Conservation (phyloP, 1,139 yeast species). For the Zygosaccharomyces sapae region DNA sequence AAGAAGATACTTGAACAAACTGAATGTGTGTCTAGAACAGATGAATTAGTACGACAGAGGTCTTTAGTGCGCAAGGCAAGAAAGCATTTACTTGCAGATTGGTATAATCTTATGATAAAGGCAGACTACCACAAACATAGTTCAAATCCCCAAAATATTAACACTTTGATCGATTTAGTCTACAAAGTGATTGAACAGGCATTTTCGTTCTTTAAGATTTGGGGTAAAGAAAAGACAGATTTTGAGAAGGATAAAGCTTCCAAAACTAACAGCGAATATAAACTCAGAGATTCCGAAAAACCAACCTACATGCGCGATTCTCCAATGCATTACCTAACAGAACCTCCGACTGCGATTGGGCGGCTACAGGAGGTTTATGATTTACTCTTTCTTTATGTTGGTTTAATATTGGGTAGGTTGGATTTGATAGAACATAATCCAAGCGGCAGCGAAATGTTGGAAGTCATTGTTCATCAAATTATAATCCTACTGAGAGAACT, state of each 20-base stretch:
- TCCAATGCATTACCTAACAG: slow-evolving; percentile 36
- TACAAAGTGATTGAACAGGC: slow-evolving; percentile 76
- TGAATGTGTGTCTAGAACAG: slow-evolving; percentile 82
- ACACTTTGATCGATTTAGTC: slow-evolving; percentile 65
- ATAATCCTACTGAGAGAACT: slow-evolving; percentile 61
- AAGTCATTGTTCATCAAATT: slow-evolving; percentile 62
- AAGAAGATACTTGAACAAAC: slow-evolving; percentile 69
- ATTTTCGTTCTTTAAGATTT: slow-evolving; percentile 63
- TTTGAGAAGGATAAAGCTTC: slow-evolving; percentile 29
- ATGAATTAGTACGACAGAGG: slow-evolving; percentile 66
- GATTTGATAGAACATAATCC: slow-evolving; percentile 72
- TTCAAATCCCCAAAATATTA: slow-evolving; percentile 59
- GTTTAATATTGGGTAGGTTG: slow-evolving; percentile 64
- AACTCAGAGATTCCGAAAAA: slow-evolving; percentile 8
- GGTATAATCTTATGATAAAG: slow-evolving; percentile 82
- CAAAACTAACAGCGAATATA: slow-evolving; percentile 7
- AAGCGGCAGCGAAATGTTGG: slow-evolving; percentile 63
- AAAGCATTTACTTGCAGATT: slow-evolving; percentile 78
- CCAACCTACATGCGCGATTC: slow-evolving; percentile 6
- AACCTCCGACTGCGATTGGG: slow-evolving; percentile 65
- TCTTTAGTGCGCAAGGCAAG: slow-evolving; percentile 70
- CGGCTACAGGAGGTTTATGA: slow-evolving; percentile 74
- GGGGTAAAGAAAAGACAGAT: slow-evolving; percentile 57
- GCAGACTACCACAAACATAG: slow-evolving; percentile 83
- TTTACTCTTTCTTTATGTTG: slow-evolving; percentile 64